Conservation (phyloP, 345 rosid genomes). For the Aquilaria malaccensis region DNA sequence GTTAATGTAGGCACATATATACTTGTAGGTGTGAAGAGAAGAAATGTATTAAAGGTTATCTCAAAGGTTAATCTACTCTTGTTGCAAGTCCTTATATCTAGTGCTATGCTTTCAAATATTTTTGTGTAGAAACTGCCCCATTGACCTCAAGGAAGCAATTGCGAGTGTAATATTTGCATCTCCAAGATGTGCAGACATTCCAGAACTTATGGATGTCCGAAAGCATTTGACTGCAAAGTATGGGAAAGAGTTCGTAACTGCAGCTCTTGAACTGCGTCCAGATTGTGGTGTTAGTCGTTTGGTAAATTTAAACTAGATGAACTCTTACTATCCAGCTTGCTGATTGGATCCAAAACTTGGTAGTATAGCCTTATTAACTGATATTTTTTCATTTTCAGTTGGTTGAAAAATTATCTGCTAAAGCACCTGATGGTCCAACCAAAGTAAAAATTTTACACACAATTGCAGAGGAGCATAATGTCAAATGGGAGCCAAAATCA, state of each 20-base stretch:
- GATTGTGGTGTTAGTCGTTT: conserved; percentile 81
- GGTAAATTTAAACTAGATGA: conserved; percentile 35
- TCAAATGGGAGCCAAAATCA: conserved; percentile 67
- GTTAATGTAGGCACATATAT: background rate
- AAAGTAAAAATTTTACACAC: conserved; percentile 63
- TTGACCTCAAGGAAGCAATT: conserved; percentile 76
- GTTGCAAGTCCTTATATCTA: background rate
- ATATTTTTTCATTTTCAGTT: conserved; percentile 31
- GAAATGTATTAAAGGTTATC: background rate
- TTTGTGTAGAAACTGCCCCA: conserved; percentile 48
- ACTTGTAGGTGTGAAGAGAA: background rate
- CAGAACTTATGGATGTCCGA: conserved; percentile 62
- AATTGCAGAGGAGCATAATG: conserved; percentile 74
- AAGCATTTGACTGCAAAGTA: conserved; percentile 76
- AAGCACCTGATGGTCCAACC: conserved; percentile 78
- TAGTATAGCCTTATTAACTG: background rate
- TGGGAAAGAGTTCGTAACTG: conserved; percentile 77
- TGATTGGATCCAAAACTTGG: background rate
- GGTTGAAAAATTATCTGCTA: conserved; percentile 74
- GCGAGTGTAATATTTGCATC: conserved; percentile 67
- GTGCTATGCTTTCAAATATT: background rate
- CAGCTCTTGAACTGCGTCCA: conserved; percentile 70
- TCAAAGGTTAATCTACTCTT: conserved; percentile 1
- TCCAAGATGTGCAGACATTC: conserved; percentile 71
- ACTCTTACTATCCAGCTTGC: background rate